These are phyloP conservation scores for Teratosphaeria destructans DNA, from an alignment of 2,329 filamentous ascomycete genomes.

Conservation along the genomic window DNA sequence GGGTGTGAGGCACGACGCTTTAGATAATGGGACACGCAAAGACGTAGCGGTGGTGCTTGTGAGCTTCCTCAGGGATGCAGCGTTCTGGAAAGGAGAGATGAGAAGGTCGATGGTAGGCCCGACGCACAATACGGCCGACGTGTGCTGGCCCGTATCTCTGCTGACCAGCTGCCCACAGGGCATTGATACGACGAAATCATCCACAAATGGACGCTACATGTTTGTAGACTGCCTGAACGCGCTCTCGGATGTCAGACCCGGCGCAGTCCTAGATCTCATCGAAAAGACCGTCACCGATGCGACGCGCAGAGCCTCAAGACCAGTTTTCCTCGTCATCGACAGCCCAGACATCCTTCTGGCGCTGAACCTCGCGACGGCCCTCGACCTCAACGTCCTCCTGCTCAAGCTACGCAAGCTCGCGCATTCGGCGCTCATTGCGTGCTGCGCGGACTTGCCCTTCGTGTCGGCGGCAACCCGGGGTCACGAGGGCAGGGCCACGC, in stretches of 20 bases:
- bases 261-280: constrained; percentile 3
- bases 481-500: constrained; percentile 37
- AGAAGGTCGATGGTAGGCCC: constrained; percentile 15
- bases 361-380: constrained; percentile 16
- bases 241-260: background rate
- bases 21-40: constrained; percentile 19
- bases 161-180: constrained; percentile 38
- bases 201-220: constrained; percentile 49
- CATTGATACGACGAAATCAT: constrained; percentile 56
- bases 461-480: constrained; percentile 35
- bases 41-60: constrained; percentile 54
- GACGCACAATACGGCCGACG: background rate
- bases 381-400: constrained; percentile 21
- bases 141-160: background rate
- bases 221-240: constrained; percentile 62
- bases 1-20: constrained; percentile 2
- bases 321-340: constrained; percentile 34
- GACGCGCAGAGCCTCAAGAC: background rate
- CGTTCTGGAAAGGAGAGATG: constrained; percentile 66
- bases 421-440: constrained; percentile 55
- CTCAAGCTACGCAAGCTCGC: constrained; percentile 29
- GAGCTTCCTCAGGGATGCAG: constrained; percentile 68
- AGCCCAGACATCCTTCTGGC: constrained; percentile 34
- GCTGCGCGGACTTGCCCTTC: constrained; percentile 65
- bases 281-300: constrained; percentile 5